These are phyloP conservation scores for Trametes hirsuta DNA, from an alignment of 1,284 basidiomycete genomes.

Conservation along the genomic window DNA sequence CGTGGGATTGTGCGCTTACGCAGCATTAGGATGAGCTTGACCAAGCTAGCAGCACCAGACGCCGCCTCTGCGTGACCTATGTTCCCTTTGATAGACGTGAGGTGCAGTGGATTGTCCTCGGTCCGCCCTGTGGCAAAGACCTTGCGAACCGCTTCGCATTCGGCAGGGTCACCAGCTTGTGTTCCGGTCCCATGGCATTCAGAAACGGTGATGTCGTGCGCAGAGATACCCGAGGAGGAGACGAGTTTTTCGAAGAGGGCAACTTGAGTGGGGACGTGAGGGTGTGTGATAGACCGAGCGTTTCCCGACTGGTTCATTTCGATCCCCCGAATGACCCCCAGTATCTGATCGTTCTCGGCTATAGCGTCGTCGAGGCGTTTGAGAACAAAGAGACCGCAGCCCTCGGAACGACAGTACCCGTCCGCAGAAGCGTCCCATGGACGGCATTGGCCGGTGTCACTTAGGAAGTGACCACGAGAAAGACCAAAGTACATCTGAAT, in stretches of 20 bases:
- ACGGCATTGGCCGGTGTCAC: constrained; percentile 67
- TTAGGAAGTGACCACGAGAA: constrained; percentile 70
- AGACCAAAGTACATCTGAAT: constrained; percentile 69
- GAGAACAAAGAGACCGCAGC: constrained; percentile 70
- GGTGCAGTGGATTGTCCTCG: constrained; percentile 54
- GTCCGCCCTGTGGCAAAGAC: constrained; percentile 50
- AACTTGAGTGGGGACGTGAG: constrained; percentile 63
- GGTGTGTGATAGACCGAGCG: constrained; percentile 71
- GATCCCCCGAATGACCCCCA: constrained; percentile 67
- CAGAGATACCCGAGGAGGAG: constrained; percentile 46
- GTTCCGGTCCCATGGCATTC: constrained; percentile 76
- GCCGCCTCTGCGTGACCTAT: constrained; percentile 78
- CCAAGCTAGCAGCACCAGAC: constrained; percentile 70
- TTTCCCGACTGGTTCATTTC: constrained; percentile 72
- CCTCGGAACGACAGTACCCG: constrained; percentile 75
- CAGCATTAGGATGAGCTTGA: constrained; percentile 73
- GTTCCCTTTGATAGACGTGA: constrained; percentile 73
- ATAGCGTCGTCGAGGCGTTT: constrained; percentile 70
- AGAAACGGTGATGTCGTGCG: constrained; percentile 56
- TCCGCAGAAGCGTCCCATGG: constrained; percentile 72
- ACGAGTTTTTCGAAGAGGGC: constrained; percentile 56
- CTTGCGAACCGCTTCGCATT: constrained; percentile 63
- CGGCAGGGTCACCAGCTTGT: constrained; percentile 68
- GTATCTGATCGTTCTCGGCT: constrained; percentile 63
- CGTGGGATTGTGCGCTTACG: constrained; percentile 56